These are phyloP conservation scores for Malus orientalis DNA, from an alignment of 306 rosid species.

Conservation along the genomic window DNA sequence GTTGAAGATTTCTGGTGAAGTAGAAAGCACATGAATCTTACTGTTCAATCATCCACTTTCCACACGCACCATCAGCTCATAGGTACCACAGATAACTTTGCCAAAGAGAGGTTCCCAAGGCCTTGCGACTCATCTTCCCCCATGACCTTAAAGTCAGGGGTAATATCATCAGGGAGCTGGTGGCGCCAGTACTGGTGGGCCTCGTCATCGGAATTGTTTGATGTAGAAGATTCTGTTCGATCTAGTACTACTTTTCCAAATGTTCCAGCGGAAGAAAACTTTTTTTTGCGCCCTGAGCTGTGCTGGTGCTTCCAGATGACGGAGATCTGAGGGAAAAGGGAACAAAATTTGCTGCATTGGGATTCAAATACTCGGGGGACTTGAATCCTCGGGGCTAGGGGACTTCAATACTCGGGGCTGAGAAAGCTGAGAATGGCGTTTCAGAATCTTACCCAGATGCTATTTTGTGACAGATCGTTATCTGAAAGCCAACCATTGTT, in stretches of 20 bases:
- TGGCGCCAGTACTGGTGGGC: constrained; percentile 89
- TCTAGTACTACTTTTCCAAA: constrained; percentile 80
- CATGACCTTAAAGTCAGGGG: constrained; percentile 85
- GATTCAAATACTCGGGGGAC: constrained; percentile 36
- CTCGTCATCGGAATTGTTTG: constrained; percentile 89
- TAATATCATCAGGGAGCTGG: constrained; percentile 95
- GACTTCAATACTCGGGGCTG: too few species aligned
- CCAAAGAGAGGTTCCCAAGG: constrained; percentile 56
- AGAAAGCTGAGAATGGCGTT: too few species aligned
- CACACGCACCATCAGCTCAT: too few species aligned
- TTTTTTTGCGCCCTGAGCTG: constrained; percentile 35
- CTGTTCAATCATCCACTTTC: too few species aligned
- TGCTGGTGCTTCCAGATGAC: constrained; percentile 56
- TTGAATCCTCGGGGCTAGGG: too few species aligned
- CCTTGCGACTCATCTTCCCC: constrained; percentile 75
- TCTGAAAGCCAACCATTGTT: too few species aligned
- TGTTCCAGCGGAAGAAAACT: constrained; percentile 42
- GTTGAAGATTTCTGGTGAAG: too few species aligned
- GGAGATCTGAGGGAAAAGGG: constrained; percentile 74
- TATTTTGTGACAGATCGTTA: too few species aligned
- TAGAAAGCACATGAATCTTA: too few species aligned
- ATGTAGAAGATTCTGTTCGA: constrained; percentile 66
- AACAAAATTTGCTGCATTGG: constrained; percentile 93
- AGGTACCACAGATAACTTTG: too few species aligned
- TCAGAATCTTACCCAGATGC: too few species aligned